Percentiles rank a stretch among this genome's conserved stretches.
These are phyloP conservation scores for Citrullus colocynthis DNA, from an alignment of 306 rosid genomes.

Conservation along the genomic window DNA sequence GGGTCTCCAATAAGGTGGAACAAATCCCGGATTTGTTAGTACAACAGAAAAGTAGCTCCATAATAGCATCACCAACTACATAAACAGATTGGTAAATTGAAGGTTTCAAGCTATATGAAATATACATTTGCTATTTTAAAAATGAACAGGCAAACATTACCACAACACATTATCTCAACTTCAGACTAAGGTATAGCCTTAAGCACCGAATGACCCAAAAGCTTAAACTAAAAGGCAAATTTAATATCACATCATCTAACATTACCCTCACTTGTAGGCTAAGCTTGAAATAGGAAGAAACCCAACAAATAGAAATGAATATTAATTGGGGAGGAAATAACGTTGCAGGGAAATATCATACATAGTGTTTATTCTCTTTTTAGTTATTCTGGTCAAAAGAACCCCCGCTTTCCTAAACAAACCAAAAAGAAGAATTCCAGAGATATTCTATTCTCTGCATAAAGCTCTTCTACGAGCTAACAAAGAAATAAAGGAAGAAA, in stretches of 20 bases:
- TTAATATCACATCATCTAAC: too few relatives aligned
- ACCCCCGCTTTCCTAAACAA: neutral
- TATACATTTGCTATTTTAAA: neutral
- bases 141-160: neutral
- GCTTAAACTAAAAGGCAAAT: too few relatives aligned
- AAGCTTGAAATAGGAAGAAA: too few relatives aligned
- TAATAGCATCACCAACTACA: conserved; percentile 69
- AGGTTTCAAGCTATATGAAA: neutral
- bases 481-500: neutral
- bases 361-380: neutral
- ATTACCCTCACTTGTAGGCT: too few relatives aligned
- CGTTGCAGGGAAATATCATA: too few relatives aligned
- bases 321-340: too few relatives aligned
- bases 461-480: neutral
- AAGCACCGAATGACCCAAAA: too few relatives aligned
- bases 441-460: neutral
- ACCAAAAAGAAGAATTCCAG: neutral
- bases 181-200: neutral
- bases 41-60: conserved; percentile 72
- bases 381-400: neutral
- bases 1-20: conserved; percentile 63
- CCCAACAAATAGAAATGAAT: too few relatives aligned
- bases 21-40: conserved; percentile 53
- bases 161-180: neutral
- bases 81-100: conserved; percentile 11